Evolutionary conservation across 345 rosid species (phyloP), one percentile per base, ranked within the genome.

Genomic region (Hevea brasiliensis): DNA sequence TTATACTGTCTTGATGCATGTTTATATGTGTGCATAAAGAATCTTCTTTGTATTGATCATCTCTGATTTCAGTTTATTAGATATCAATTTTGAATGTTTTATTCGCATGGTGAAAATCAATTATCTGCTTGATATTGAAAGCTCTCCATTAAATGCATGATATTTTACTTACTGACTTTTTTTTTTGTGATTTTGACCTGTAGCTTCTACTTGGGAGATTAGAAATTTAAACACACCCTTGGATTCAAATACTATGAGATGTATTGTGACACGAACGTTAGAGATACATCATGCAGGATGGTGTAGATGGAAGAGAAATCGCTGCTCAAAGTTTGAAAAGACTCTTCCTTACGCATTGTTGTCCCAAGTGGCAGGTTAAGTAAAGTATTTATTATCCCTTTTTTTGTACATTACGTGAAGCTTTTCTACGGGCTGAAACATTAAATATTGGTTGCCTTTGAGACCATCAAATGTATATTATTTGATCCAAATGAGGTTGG

Each of bases 181-280:
- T 35, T 15, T 8, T 54, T 71, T 57, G 3, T 58, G 15, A 66
- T 61, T 54, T 29, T 68, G 21, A 40, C 40, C 62, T 65, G 72
- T 76, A 95, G 99, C 99, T 72, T 92, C 96, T 57, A 86, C 90
- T 72, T 95, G 99, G 99, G 99, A 95, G 89, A 87, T 95, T 58
- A 85, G 87, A 82, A 81, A 76, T 81, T 72, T 92, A 71, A 86
- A 82, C 61, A 62, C 84, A 50, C 87, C 93, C 55, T 76, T 76
- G 84, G 93, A 92, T 80, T 80, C 92, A 50, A 84, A 74, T 65
- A 73, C 80, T 32, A 73, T 83, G 73, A 90, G 80, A 81, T 89
- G 94, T 85, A 86, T 95, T 68, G 89, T 92, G 73, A 92, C 90
- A 12, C 98, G 85, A 80, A 92, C 86, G 87, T 71, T 95, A 76